A percentile compares a stretch with the other conserved stretches of the same genome.
Conservation (phyloP, 2,329 filamentous ascomycete species). For the Domatiomyces globalis region DNA sequence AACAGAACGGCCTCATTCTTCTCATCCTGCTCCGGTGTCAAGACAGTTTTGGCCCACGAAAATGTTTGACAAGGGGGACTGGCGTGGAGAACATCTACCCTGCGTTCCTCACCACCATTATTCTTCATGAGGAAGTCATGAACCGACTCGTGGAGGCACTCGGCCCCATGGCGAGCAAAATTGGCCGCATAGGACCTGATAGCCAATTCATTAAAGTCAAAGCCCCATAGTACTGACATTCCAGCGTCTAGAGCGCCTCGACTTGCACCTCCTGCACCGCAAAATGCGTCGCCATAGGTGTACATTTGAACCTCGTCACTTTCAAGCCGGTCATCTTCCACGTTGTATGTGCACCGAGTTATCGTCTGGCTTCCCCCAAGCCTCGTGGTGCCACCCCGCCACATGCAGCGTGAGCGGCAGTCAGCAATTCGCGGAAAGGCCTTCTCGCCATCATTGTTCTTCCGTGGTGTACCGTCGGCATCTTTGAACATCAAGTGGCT, state of each 20-base stretch:
- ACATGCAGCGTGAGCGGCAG: background rate
- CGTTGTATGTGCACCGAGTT: background rate
- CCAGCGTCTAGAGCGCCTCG: slow-evolving; percentile 48
- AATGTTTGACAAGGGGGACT: slow-evolving; percentile 68
- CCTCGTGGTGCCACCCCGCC: background rate
- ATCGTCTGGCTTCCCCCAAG: background rate
- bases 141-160: slow-evolving; percentile 25
- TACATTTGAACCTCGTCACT: slow-evolving; percentile 30
- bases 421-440: background rate
- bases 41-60: slow-evolving; percentile 54
- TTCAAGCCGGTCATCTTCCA: background rate
- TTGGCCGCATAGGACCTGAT: slow-evolving; percentile 46
- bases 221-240: slow-evolving; percentile 43
- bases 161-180: slow-evolving; percentile 33
- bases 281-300: slow-evolving; percentile 58
- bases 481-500: background rate
- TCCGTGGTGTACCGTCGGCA: background rate
- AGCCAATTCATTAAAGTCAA: slow-evolving; percentile 49
- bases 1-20: slow-evolving; percentile 48
- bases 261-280: slow-evolving; percentile 58
- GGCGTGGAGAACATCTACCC: slow-evolving; percentile 57
- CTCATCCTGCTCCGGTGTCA: slow-evolving; percentile 44
- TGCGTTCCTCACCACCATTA: background rate
- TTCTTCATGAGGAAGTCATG: slow-evolving; percentile 29
- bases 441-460: background rate